These are phyloP conservation scores for Xylaria telfairii DNA, from an alignment of 495 filamentous ascomycete species.

Conservation along the genomic window DNA sequence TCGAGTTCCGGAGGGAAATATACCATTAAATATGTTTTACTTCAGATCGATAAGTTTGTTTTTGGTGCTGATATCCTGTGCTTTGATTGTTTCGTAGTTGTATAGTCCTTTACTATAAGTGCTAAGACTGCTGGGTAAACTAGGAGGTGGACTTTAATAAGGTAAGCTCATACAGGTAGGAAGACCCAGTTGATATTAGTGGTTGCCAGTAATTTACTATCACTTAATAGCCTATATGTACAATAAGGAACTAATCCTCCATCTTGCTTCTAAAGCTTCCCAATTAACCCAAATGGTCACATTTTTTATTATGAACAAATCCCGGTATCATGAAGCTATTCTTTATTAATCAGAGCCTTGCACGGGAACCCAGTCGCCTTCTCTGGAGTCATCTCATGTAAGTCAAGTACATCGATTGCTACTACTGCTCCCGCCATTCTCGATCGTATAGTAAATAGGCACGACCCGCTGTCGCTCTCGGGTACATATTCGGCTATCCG, in stretches of 20 bases:
- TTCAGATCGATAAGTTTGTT: no score
- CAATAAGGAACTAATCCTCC: no score
- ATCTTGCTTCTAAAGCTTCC: no score
- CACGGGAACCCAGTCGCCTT: conserved; percentile 32
- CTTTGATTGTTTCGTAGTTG: background rate
- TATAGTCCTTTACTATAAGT: background rate
- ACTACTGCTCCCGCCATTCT: conserved; percentile 34
- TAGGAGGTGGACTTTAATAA: no score
- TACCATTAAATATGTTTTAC: background rate
- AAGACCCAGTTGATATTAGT: no score
- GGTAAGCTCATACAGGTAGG: no score
- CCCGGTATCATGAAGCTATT: background rate
- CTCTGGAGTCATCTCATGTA: conserved; percentile 36
- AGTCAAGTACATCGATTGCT: conserved; percentile 33
- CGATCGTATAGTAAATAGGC: conserved; percentile 45
- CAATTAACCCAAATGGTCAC: no score
- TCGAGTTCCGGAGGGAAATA: background rate
- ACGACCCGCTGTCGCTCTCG: conserved; percentile 36
- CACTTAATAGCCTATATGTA: no score
- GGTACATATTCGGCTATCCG: conserved; percentile 41
- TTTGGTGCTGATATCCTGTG: background rate
- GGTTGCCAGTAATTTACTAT: no score
- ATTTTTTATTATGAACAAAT: no score
- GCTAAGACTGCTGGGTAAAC: background rate
- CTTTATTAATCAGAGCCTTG: conserved; percentile 22